A percentile compares a stretch with the other conserved stretches of the same genome.
Evolutionary conservation across 192 early-diverging fungal species (phyloP).

Genomic region (Umbelopsis vinacea): DNA sequence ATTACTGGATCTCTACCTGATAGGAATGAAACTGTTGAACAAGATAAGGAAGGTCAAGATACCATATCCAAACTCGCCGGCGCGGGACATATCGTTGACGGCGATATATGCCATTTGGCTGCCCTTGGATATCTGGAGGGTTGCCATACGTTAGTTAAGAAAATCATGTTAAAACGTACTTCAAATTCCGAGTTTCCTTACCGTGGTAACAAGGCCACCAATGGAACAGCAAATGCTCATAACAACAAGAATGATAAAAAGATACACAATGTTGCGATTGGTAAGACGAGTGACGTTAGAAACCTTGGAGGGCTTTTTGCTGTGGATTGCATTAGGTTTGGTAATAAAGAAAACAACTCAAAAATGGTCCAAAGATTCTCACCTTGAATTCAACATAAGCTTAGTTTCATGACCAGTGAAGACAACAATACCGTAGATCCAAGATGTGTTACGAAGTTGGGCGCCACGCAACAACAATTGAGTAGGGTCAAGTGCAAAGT

Average conservation of each 20-base stretch:
- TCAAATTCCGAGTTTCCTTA: conserved; percentile 19
- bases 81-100: conserved; percentile 17
- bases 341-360: too few species aligned
- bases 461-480: conserved; percentile 90
- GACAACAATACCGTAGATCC: conserved; percentile 88
- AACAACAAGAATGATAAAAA: conserved; percentile 86
- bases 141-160: too few species aligned
- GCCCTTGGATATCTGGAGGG: conserved; percentile 26
- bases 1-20: conserved; percentile 62
- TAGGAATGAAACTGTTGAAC: conserved; percentile 98
- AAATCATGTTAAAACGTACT: too few species aligned
- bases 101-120: conserved; percentile 51
- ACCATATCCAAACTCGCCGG: conserved; percentile 76
- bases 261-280: conserved; percentile 82
- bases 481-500: conserved; percentile 84
- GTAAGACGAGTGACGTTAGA: conserved; percentile 45
- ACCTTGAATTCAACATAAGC: conserved; percentile 85
- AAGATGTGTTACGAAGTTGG: conserved; percentile 90
- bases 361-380: background rate
- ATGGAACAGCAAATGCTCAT: conserved; percentile 89
- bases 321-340: background rate
- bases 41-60: conserved; percentile 97
- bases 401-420: conserved; percentile 97
- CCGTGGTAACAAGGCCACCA: conserved; percentile 70
- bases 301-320: conserved; percentile 46